These are phyloP conservation scores for Lactuca saligna DNA, from an alignment of 129 eudicot species.

Conservation along the genomic window DNA sequence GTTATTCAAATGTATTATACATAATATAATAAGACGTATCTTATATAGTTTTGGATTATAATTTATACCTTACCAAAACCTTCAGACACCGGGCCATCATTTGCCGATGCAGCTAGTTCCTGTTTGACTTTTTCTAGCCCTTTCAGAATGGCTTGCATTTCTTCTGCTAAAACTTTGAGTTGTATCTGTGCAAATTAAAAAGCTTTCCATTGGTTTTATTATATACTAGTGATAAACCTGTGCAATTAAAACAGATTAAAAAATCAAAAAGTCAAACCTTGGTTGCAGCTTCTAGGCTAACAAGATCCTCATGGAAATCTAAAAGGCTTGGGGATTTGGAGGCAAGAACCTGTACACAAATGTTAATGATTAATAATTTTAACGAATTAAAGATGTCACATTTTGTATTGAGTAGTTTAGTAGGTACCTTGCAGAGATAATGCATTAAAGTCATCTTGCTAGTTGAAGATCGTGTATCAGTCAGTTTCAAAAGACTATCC, in stretches of 20 bases:
- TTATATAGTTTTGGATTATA: too few species aligned
- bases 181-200: conserved; percentile 61
- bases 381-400: too few species aligned
- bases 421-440: conserved; percentile 99
- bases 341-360: conserved; percentile 62
- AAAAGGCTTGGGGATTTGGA: conserved; percentile 65
- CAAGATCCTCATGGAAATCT: conserved; percentile 71
- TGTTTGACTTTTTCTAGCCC: conserved; percentile 81
- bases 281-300: conserved; percentile 82
- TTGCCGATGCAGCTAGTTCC: conserved; percentile 77
- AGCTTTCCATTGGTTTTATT: conserved; percentile 3
- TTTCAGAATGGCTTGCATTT: conserved; percentile 75
- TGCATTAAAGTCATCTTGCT: conserved; percentile 96
- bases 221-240: not conserved
- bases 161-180: conserved; percentile 85
- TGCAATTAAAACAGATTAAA: not conserved
- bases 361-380: not conserved
- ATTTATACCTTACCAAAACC: conserved; percentile 70
- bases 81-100: conserved; percentile 87
- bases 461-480: conserved; percentile 85
- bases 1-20: too few species aligned
- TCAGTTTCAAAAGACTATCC: conserved; percentile 91
- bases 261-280: conserved; percentile 42
- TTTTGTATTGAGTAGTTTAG: not conserved
- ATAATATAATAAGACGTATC: too few species aligned